These are phyloP conservation scores for Eucalyptus albens DNA, from an alignment of 345 rosid genomes.

Conservation along the genomic window DNA sequence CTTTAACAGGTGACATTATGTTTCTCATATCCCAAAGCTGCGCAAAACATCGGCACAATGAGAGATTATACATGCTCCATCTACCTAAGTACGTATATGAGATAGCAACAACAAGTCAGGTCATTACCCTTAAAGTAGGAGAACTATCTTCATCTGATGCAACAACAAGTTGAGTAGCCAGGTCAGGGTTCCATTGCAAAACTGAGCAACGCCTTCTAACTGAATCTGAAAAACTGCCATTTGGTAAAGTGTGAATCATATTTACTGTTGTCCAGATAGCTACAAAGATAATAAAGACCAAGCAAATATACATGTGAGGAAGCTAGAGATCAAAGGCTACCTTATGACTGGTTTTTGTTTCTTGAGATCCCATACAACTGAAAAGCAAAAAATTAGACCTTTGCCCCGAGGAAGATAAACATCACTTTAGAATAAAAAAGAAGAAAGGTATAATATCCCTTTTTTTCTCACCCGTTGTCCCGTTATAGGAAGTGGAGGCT, in stretches of 20 bases:
- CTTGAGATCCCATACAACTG: conserved; percentile 98
- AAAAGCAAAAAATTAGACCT: not conserved
- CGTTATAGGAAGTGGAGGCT: conserved; percentile 89
- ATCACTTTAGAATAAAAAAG: not conserved
- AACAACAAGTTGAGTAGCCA: conserved; percentile 95
- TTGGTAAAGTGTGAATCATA: not conserved
- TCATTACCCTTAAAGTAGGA: conserved; percentile 67
- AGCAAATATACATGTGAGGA: not conserved
- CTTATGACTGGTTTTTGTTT: conserved; percentile 93
- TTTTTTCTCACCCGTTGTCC: conserved; percentile 78
- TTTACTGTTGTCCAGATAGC: not conserved
- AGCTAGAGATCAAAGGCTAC: conserved; percentile 18
- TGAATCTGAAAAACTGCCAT: conserved; percentile 82
- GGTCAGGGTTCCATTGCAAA: conserved; percentile 98
- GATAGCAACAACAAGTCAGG: not conserved
- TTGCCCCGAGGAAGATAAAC: not conserved
- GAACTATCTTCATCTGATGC: conserved; percentile 95
- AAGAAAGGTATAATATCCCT: not conserved
- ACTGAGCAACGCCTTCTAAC: conserved; percentile 89
- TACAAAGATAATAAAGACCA: not conserved
- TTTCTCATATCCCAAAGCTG: conserved; percentile 99
- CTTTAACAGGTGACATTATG: conserved; percentile 75
- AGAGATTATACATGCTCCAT: not conserved
- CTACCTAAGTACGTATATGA: not conserved
- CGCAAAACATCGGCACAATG: not conserved